phyloP scores from a whole-genome alignment of 164 flowering plant genomes.

The Chloranthus sessilifolius region DNA sequence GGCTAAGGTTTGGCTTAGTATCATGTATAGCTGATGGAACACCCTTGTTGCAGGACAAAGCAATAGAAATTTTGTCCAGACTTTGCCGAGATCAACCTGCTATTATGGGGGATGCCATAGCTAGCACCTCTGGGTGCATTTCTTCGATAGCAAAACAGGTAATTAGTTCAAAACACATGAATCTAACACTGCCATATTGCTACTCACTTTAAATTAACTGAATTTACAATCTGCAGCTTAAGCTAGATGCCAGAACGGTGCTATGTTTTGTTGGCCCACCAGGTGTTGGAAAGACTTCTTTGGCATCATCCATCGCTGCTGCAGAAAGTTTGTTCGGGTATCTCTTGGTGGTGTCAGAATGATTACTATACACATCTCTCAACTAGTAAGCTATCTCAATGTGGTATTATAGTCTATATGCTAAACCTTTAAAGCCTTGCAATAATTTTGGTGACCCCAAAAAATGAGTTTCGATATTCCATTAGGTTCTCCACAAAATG shows the following conservation, averaged over 20 bases:
- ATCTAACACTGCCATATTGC: no score
- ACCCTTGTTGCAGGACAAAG: conserved; percentile 79
- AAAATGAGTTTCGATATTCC: no score
- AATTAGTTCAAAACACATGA: conserved; percentile 41
- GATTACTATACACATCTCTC: no score
- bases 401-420: no score
- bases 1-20: no score
- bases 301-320: conserved; percentile 97
- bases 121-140: conserved; percentile 55
- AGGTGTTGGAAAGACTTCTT: conserved; percentile 98
- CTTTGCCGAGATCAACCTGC: conserved; percentile 67
- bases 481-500: no score
- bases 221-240: conserved; percentile 82
- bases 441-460: no score
- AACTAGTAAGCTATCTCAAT: no score
- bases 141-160: conserved; percentile 71
- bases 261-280: conserved; percentile 99
- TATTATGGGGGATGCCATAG: conserved; percentile 58
- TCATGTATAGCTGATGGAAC: conserved; percentile 60
- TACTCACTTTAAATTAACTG: conserved; percentile 9
- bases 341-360: conserved; percentile 99
- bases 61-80: conserved; percentile 75
- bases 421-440: no score
- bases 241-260: conserved; percentile 97
- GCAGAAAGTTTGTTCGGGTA: conserved; percentile 88